Base-by-base conservation (phyloP, 306 rosid genomes). In the Mucuna pruriens region DNA sequence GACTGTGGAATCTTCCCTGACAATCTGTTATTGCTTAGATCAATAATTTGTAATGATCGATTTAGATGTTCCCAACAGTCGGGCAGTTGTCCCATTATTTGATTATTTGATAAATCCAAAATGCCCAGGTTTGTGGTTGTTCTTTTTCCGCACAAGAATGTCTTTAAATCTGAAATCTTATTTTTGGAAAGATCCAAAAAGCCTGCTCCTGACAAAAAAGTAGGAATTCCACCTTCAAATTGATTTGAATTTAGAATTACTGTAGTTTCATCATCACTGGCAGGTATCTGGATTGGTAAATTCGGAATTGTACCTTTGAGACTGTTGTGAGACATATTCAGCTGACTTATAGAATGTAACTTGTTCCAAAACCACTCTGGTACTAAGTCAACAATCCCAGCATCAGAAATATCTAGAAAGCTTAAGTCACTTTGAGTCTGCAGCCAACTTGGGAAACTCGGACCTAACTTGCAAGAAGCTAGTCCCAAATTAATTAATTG, bases 261-360 rank as follows among this genome's bases (percentile, higher is more conserved):
- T 36, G 20, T 45, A 0, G 1, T 4, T 1, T 6, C 40, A 3
- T 6, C 40, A 45, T 3, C 51, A 40, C 9, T 3, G 9, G 13
- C 0, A 15, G 6, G 11, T n/a, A n/a, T n/a, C 51, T 62, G 34
- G 9, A 61, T 3, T 38, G 68, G 55, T n/a, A 75, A 22, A 68
- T 76, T 68, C 1, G 82, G 85, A 68, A 76, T 82, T 34, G 9
- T 0, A 26, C 84, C 69, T 0, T 0, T 3, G 5, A 81, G 62
- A 52, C 39, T 81, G 38, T 81, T 81, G 65, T 34, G 2, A 55
- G 77, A 68, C 38, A 82, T 76, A 76, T 82, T 34, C 57, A 76
- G 0, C 0, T 0, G 0, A 0, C 0, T 0, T 1, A 33, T 15
- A 22, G 4, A 9, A 10, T 44, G 71, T 0, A 13, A 15, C 1